Evolutionary conservation across 2,329 filamentous ascomycete genomes (phyloP).

Genomic region (Trichoderma arundinaceum): DNA sequence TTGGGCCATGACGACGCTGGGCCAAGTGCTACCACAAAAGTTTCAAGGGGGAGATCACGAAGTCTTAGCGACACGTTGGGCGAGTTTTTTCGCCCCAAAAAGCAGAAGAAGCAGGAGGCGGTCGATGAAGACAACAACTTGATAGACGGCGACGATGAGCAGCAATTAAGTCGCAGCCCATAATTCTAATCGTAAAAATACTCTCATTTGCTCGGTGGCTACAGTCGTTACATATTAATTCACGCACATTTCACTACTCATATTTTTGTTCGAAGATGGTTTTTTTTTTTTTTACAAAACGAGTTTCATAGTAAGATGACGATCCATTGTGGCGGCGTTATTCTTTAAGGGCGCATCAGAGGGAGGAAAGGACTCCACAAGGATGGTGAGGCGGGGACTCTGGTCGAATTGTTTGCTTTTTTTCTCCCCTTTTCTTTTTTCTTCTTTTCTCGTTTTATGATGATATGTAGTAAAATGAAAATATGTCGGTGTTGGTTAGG

Average conservation of each 20-base stretch:
- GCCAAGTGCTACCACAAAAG: conserved; percentile 31
- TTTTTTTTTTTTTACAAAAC: background rate
- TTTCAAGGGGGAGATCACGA: conserved; percentile 43
- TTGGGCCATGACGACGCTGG: conserved; percentile 35
- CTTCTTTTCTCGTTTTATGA: background rate
- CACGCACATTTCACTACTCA: conserved; percentile 18
- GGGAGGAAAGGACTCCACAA: background rate
- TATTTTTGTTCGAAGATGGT: background rate
- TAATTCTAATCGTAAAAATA: conserved; percentile 19
- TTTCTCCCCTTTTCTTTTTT: background rate
- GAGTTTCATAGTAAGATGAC: background rate
- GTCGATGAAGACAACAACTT: conserved; percentile 35
- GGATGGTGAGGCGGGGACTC: background rate
- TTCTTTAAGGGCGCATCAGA: background rate
- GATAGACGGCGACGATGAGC: conserved; percentile 35
- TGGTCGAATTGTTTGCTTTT: conserved; percentile 6
- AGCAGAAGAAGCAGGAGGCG: conserved; percentile 41
- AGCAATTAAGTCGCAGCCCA: conserved; percentile 18
- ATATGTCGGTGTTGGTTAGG: conserved; percentile 20
- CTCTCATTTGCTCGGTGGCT: background rate
- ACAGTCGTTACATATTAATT: conserved; percentile 19
- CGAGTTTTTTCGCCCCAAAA: conserved; percentile 47
- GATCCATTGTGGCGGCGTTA: conserved; percentile 25
- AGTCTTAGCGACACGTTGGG: conserved; percentile 52
- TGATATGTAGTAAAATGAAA: conserved; percentile 21